These are phyloP conservation scores for Rhododendron vialii DNA, from an alignment of 148 eudicot genomes.

Conservation along the genomic window DNA sequence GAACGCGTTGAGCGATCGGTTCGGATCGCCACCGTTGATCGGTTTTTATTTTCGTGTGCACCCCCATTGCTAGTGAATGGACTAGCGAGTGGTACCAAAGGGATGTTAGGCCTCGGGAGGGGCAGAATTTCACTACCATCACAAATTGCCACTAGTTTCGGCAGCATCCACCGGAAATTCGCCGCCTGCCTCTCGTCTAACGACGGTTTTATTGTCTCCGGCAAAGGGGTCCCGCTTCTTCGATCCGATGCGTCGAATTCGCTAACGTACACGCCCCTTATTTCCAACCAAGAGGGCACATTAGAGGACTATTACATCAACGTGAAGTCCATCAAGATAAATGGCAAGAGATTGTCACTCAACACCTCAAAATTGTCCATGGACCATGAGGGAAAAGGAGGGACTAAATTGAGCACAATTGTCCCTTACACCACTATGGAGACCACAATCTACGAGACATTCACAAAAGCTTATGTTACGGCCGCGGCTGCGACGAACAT, in stretches of 20 bases:
- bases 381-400: slow-evolving; percentile 2
- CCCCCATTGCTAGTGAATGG: slow-evolving; percentile 31
- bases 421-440: slow-evolving; percentile 43
- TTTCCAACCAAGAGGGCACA: slow-evolving; percentile 12
- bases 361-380: neutral
- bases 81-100: slow-evolving; percentile 32
- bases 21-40: slow-evolving; percentile 6
- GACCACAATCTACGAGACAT: slow-evolving; percentile 20
- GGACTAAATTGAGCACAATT: slow-evolving; percentile 40
- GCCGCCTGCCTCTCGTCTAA: slow-evolving; percentile 41
- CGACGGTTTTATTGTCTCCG: slow-evolving; percentile 32
- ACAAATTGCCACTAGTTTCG: slow-evolving; percentile 31
- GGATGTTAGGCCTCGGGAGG: slow-evolving; percentile 53
- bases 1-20: slow-evolving; percentile 1
- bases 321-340: slow-evolving; percentile 41
- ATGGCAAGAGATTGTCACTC: slow-evolving; percentile 28
- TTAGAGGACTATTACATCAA: slow-evolving; percentile 36
- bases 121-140: slow-evolving; percentile 33
- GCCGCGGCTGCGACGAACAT: slow-evolving; percentile 32
- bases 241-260: slow-evolving; percentile 22
- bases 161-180: slow-evolving; percentile 36
- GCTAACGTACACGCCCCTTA: slow-evolving; percentile 43
- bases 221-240: slow-evolving; percentile 7
- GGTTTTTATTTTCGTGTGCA: slow-evolving; percentile 43
- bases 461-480: slow-evolving; percentile 24